phyloP scores from a whole-genome alignment of 345 rosid genomes.

The Populus euphratica region DNA sequence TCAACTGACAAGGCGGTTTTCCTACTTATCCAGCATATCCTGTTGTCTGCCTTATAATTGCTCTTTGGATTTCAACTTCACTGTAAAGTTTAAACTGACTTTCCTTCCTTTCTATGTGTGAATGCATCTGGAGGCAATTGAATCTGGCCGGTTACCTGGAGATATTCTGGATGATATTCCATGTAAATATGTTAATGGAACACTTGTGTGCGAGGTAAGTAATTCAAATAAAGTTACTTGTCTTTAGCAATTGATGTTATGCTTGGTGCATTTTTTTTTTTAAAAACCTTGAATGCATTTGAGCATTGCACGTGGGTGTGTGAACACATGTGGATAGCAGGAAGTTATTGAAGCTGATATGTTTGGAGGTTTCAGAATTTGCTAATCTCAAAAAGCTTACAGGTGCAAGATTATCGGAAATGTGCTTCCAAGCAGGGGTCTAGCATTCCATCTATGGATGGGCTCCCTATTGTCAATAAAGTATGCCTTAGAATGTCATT shows the following conservation, averaged over 20 bases:
- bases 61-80: background rate
- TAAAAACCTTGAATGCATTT: background rate
- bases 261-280: background rate
- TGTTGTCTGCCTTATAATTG: background rate
- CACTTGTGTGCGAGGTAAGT: constrained; percentile 79
- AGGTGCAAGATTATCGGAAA: constrained; percentile 84
- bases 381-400: constrained; percentile 22
- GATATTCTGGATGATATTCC: constrained; percentile 74
- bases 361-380: background rate
- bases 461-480: constrained; percentile 54
- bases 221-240: background rate
- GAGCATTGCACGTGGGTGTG: background rate
- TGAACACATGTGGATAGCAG: background rate
- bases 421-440: constrained; percentile 51
- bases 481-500: constrained; percentile 74
- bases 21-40: background rate
- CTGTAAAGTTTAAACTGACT: background rate
- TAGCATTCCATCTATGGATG: constrained; percentile 23
- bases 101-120: background rate
- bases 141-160: constrained; percentile 82
- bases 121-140: constrained; percentile 62
- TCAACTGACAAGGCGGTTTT: background rate
- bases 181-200: constrained; percentile 70
- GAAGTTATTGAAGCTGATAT: constrained; percentile 2
- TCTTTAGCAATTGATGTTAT: background rate